phyloP scores from a whole-genome alignment of 2,329 filamentous ascomycete species.

The Penicillium griseofulvum region DNA sequence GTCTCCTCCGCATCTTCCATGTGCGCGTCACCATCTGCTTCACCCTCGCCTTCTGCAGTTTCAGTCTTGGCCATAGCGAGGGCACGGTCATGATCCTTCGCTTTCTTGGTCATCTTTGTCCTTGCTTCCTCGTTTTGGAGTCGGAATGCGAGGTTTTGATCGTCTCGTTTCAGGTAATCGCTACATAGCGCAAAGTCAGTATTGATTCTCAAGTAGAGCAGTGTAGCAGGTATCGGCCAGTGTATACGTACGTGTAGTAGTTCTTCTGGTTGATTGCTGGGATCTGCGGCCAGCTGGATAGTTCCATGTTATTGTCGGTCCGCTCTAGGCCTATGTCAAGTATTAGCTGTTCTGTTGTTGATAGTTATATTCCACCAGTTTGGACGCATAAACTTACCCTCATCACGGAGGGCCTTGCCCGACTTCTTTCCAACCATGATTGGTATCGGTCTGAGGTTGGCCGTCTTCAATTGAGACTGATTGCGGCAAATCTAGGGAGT shows the following conservation, averaged over 20 bases:
- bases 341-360: constrained; percentile 11
- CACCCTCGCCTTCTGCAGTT: constrained; percentile 49
- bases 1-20: constrained; percentile 57
- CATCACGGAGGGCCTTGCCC: constrained; percentile 60
- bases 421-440: constrained; percentile 67
- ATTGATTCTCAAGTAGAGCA: neutral
- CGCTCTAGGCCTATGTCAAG: constrained; percentile 72
- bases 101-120: constrained; percentile 78
- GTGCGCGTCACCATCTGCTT: constrained; percentile 53
- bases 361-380: neutral
- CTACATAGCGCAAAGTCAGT: constrained; percentile 47
- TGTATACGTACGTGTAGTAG: constrained; percentile 78
- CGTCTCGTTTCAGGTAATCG: constrained; percentile 97
- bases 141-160: constrained; percentile 86
- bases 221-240: neutral
- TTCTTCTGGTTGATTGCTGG: constrained; percentile 98
- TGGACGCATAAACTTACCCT: constrained; percentile 41
- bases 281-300: constrained; percentile 89
- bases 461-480: constrained; percentile 6
- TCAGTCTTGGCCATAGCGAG: constrained; percentile 73
- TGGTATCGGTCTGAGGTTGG: constrained; percentile 18
- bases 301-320: constrained; percentile 97
- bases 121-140: constrained; percentile 83
- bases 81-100: constrained; percentile 82
- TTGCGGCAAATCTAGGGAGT: constrained; percentile 17